Evolutionary conservation across 2,329 filamentous ascomycete genomes (phyloP), one percentile per base, ranked within the genome.

Genomic region (Clarireedia homoeocarpa): DNA sequence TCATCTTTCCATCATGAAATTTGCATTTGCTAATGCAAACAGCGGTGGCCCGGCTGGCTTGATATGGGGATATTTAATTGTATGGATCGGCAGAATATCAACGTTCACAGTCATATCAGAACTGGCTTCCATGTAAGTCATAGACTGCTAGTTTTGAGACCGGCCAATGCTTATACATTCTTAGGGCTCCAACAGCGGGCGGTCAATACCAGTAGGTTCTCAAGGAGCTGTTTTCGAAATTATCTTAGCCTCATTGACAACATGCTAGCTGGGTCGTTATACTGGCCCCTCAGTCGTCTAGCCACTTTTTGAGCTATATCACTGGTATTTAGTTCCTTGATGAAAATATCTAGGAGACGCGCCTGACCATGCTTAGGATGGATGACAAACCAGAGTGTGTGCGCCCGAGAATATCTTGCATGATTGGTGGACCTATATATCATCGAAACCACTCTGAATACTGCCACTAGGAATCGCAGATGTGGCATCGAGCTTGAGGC

Each of bases 21-120:
- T n/a, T 5, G 17, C 12, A 12, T 20, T n/a, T 5, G 38, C 38
- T 40, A 40, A 40, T 12, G 6, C 24, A 23, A n/a, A n/a, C 20
- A 46, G 44, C 24, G 44, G 44, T 20, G 44, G 44, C 24, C 44
- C 44, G 20, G 62, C 61, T 14, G 73, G 73, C 15, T 64, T 73
- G 47, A 70, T 75, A 30, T 74, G 69, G 65, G 65, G 69, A 23
- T 73, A 63, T 52, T 46, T 72, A 1, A 63, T 67, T 6, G 65
- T 62, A 26, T 65, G 66, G 58, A 53, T 67, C 26, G 70, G 70
- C 9, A 57, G 38, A 23, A 15, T 59, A 10, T 50, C 54, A 7
- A 52, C 55, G 9, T 62, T 62, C 26, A 48, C 57, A 20, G 56
- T 56, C 3, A 55, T 64, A 52, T 56, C 55, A 20, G 62, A 64